Evolutionary conservation across 371 early-diverging fungal species (phyloP).

Genomic region (Paraphysoderma sedebokerense): DNA sequence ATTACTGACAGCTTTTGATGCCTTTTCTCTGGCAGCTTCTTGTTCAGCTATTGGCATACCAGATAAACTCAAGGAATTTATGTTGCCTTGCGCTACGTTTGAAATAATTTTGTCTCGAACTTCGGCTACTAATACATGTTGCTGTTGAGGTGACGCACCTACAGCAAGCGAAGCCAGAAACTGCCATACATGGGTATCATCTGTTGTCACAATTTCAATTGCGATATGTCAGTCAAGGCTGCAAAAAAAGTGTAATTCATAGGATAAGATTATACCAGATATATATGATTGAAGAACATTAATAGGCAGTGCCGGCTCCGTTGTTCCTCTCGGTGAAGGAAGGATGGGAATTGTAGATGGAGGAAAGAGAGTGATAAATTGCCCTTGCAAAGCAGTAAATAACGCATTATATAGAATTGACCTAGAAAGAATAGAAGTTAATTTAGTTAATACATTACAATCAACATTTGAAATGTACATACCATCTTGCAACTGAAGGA

Average conservation of each 20-base stretch:
- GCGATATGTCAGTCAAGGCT: not conserved
- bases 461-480: too few relatives aligned
- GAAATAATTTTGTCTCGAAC: conserved; percentile 77
- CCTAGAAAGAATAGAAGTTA: too few relatives aligned
- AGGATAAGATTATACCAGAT: too few relatives aligned
- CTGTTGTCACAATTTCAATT: conserved; percentile 15
- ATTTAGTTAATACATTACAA: too few relatives aligned
- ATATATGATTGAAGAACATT: too few relatives aligned
- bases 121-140: conserved; percentile 76
- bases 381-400: conserved; percentile 51
- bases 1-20: conserved; percentile 52
- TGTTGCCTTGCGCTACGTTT: conserved; percentile 39
- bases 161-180: conserved; percentile 90
- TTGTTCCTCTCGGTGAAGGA: too few relatives aligned
- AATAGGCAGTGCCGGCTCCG: too few relatives aligned
- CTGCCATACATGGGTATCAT: conserved; percentile 94
- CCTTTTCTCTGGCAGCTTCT: conserved; percentile 20
- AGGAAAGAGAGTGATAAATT: conserved; percentile 60
- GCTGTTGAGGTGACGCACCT: conserved; percentile 82
- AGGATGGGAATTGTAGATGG: conserved; percentile 25
- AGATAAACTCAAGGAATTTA: too few relatives aligned
- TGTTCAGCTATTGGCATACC: not conserved
- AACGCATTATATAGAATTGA: conserved; percentile 48
- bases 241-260: too few relatives aligned
- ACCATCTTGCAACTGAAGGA: conserved; percentile 50